A percentile compares a stretch with the other conserved stretches of the same genome.
phyloP scores from a whole-genome alignment of 305 asterid species.

The Rubia balearica region DNA sequence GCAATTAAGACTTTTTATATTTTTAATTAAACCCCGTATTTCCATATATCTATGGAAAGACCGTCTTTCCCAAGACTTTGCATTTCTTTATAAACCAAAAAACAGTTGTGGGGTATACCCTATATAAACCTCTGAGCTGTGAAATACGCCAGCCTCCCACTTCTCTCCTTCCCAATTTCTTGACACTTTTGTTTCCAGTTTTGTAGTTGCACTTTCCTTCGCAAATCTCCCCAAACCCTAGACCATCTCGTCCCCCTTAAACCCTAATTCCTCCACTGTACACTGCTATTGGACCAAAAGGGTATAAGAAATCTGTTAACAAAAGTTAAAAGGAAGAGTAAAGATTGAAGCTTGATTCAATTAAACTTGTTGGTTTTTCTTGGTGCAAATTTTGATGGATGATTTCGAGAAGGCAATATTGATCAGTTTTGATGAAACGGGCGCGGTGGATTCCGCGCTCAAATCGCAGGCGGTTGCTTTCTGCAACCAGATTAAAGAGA shows the following conservation, averaged over 20 bases:
- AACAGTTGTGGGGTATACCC: not conserved
- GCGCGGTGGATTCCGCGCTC: constrained; percentile 46
- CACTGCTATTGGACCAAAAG: constrained; percentile 5
- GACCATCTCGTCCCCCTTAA: constrained; percentile 1
- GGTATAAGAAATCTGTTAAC: not conserved
- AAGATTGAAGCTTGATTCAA: constrained; percentile 7
- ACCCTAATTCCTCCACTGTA: constrained; percentile 16
- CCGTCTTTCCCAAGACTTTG: no score
- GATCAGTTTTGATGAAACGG: constrained; percentile 83
- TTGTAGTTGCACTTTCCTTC: not conserved
- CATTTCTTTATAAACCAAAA: not conserved
- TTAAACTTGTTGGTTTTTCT: constrained; percentile 16
- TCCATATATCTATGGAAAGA: no score
- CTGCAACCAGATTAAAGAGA: constrained; percentile 64
- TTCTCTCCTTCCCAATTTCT: not conserved
- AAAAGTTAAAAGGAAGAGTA: not conserved
- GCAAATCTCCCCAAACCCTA: constrained; percentile 12
- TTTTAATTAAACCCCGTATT: no score
- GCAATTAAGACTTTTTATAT: no score
- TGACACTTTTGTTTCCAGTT: not conserved
- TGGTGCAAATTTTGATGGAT: constrained; percentile 63
- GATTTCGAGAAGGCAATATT: constrained; percentile 86
- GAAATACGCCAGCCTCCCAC: constrained; percentile 7
- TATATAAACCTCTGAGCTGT: constrained; percentile 1
- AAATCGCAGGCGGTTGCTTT: constrained; percentile 70